Percentiles rank a stretch among this genome's conserved stretches.
Conservation (phyloP, 129 eudicot species). For the Rutidosis leptorrhynchoides region DNA sequence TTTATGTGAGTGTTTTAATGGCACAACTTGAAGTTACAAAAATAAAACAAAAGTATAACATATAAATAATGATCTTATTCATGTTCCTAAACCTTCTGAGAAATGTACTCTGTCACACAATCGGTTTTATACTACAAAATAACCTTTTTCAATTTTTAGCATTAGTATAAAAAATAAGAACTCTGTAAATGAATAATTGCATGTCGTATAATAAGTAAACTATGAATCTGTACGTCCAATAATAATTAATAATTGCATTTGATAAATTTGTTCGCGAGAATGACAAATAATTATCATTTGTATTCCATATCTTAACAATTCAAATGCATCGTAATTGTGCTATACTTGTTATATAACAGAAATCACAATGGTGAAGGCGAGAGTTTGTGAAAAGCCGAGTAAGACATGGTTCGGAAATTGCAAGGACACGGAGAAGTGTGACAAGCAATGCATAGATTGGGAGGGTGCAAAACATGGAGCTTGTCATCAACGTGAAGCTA, state of each 20-base stretch:
- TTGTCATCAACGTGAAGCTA: slow-evolving; percentile 34
- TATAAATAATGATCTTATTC: too few relatives aligned
- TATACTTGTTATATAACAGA: background rate
- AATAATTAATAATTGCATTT: too few relatives aligned
- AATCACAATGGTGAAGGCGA: background rate
- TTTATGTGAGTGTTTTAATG: background rate
- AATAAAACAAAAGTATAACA: too few relatives aligned
- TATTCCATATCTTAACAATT: too few relatives aligned
- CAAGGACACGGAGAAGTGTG: slow-evolving; percentile 13
- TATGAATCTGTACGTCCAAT: too few relatives aligned
- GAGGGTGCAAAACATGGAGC: slow-evolving; percentile 32
- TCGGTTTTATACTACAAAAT: background rate
- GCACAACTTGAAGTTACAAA: background rate
- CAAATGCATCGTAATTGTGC: too few relatives aligned
- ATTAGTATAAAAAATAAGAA: background rate
- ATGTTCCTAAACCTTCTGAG: too few relatives aligned
- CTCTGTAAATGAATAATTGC: too few relatives aligned
- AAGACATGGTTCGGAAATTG: slow-evolving; percentile 33
- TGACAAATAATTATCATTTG: too few relatives aligned
- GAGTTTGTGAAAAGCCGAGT: slow-evolving; percentile 27
- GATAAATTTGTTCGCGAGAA: too few relatives aligned
- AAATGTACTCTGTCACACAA: too few relatives aligned
- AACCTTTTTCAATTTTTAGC: background rate
- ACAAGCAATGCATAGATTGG: slow-evolving; percentile 34
- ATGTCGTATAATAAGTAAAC: too few relatives aligned